Evolutionary conservation across 2,329 filamentous ascomycete species (phyloP), one percentile per base, ranked within the genome.

Genomic region (Botrytis byssoidea): DNA sequence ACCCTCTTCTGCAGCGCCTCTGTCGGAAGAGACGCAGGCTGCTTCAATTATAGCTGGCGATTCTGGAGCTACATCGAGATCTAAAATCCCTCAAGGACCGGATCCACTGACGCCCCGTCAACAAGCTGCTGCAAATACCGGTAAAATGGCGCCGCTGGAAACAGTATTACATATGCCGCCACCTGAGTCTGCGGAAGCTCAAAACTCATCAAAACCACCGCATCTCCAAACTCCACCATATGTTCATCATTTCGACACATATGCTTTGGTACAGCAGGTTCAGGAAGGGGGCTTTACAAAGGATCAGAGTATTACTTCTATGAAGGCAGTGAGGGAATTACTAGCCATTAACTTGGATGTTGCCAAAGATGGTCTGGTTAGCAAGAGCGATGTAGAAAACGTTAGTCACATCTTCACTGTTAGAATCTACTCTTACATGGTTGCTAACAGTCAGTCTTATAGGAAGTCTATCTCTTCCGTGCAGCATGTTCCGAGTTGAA

Each of bases 231-330:
- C 93, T 0, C 89, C 93, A 12, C 92, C 91, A 1, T 97, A 97
- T 81, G 90, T 97, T 48, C 96, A 99, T 84, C 94, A 98, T 83
- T 99, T 99, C 83, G 95, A 99, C 83, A 97, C 92, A 37, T 99
- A 96, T 83, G 91, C 90, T 22, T 88, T 98, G 8, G 96, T 98
- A 25, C 92, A 92, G 80, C 90, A 93, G 78, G 89, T 99, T 25
- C 87, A 90, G 29, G 84, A 84, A 0, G 90, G 90, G 20, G 92
- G 92, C 0, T 98, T 94, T 83, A 89, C 88, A 1, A 85, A 88
- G 63, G 87, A 86, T 0, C 95, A 98, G 82, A 90, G 94, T 40
- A 90, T 94, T 69, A 93, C 91, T 9, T 86, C 94, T 70, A 99
- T 99, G 96, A 98, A 98, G 85, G 94, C 92, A 9, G 90, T 98